phyloP scores from a whole-genome alignment of 2,329 filamentous ascomycete species.

The Plectosphaerella cucumerina region DNA sequence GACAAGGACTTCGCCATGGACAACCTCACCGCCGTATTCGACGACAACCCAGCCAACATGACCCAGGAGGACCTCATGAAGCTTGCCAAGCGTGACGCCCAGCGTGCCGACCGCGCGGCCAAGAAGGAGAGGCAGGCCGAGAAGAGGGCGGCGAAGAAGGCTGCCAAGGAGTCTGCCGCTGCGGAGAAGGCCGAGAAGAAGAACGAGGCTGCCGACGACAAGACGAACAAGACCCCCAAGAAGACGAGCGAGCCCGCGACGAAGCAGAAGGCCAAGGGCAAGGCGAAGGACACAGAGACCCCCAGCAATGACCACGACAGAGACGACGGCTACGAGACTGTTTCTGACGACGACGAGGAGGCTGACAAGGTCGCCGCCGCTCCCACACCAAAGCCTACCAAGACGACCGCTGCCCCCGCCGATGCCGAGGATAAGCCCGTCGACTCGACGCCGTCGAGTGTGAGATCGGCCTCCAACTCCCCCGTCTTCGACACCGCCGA shows the following conservation, averaged over 20 bases:
- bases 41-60: constrained; percentile 14
- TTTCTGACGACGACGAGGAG: constrained; percentile 14
- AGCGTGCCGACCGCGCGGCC: constrained; percentile 7
- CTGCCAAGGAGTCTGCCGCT: constrained; percentile 14
- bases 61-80: constrained; percentile 13
- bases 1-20: constrained; percentile 2
- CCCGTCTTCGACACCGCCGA: constrained; percentile 52
- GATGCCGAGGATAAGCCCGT: constrained; percentile 29
- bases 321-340: constrained; percentile 11
- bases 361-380: not conserved
- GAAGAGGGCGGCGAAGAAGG: constrained; percentile 32
- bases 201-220: constrained; percentile 57
- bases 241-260: constrained; percentile 22
- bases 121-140: constrained; percentile 41
- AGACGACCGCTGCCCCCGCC: constrained; percentile 26
- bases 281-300: not conserved
- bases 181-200: constrained; percentile 43
- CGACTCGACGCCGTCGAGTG: constrained; percentile 35
- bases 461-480: constrained; percentile 51
- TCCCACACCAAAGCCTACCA: constrained; percentile 31
- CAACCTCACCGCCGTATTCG: constrained; percentile 9
- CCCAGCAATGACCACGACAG: constrained; percentile 8
- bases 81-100: constrained; percentile 8
- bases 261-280: constrained; percentile 9
- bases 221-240: constrained; percentile 31